Conservation (phyloP, 2,329 filamentous ascomycete genomes). For the Xylaria multiplex region DNA sequence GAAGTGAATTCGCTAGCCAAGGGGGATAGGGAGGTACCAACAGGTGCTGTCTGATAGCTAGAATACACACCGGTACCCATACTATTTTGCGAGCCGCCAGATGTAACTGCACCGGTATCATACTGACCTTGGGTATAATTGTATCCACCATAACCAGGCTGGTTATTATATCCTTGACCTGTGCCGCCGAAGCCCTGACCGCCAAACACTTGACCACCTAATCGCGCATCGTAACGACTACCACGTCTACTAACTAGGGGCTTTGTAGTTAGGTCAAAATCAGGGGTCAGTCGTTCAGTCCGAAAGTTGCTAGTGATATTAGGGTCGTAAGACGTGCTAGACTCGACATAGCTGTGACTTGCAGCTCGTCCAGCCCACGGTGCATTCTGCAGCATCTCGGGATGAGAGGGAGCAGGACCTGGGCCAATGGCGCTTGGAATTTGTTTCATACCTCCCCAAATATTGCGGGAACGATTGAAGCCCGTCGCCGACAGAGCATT, state of each 20-base stretch:
- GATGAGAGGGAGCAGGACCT: constrained; percentile 42
- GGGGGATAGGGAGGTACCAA: constrained; percentile 73
- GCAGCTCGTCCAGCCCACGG: constrained; percentile 61
- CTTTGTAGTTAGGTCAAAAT: constrained; percentile 60
- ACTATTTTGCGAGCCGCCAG: constrained; percentile 48
- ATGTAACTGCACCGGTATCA: constrained; percentile 50
- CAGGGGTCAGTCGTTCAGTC: constrained; percentile 59
- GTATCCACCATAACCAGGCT: constrained; percentile 50
- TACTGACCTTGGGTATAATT: constrained; percentile 49
- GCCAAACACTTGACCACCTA: constrained; percentile 46
- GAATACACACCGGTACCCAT: constrained; percentile 49
- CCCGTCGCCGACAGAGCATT: constrained; percentile 63
- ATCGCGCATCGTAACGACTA: constrained; percentile 58
- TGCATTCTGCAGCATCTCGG: constrained; percentile 52
- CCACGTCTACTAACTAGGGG: constrained; percentile 56
- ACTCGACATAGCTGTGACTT: constrained; percentile 55
- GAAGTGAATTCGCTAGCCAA: constrained; percentile 80
- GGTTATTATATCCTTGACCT: constrained; percentile 49
- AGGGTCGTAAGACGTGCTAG: constrained; percentile 49
- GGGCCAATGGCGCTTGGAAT: constrained; percentile 42
- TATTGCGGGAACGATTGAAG: constrained; percentile 64
- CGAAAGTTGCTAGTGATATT: constrained; percentile 55
- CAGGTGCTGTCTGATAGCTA: constrained; percentile 44
- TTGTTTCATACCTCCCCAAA: constrained; percentile 64
- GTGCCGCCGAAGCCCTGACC: constrained; percentile 44